phyloP scores from a whole-genome alignment of 2,329 filamentous ascomycete genomes.

The Didymellaceae sp. region DNA sequence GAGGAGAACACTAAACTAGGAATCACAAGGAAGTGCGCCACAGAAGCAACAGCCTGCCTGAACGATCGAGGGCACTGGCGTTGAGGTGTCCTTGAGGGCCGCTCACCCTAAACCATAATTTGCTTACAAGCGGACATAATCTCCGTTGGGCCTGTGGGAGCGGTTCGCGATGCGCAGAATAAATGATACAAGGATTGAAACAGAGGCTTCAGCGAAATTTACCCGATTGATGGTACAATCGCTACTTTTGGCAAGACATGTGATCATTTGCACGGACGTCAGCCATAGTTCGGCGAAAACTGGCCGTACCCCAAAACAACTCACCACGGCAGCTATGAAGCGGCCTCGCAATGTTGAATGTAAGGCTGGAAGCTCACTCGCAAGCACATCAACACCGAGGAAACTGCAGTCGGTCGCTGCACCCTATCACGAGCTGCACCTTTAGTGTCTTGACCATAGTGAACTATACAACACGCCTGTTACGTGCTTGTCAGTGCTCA shows the following conservation, averaged over 20 bases:
- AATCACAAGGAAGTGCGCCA: neutral
- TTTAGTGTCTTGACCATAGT: neutral
- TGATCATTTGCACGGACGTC: constrained; percentile 1
- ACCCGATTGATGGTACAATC: constrained; percentile 11
- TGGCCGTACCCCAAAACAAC: constrained; percentile 2
- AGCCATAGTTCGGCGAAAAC: constrained; percentile 2
- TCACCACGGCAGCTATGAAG: neutral
- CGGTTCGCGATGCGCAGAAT: constrained; percentile 26
- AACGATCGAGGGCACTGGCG: neutral
- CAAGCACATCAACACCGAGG: neutral
- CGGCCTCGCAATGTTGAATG: neutral
- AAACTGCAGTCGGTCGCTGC: neutral
- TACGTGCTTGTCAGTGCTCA: constrained; percentile 11
- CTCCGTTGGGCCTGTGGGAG: neutral
- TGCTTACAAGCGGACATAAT: constrained; percentile 1
- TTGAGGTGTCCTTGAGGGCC: neutral
- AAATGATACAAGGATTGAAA: constrained; percentile 26
- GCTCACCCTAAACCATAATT: neutral
- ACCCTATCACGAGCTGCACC: too few species aligned
- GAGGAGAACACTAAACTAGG: neutral
- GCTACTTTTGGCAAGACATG: constrained; percentile 9
- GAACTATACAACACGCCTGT: constrained; percentile 2
- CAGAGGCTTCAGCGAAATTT: constrained; percentile 1
- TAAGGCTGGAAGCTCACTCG: constrained; percentile 3
- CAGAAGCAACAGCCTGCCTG: neutral